Conservation (phyloP, 495 filamentous ascomycete species). For the Neurospora africana region DNA sequence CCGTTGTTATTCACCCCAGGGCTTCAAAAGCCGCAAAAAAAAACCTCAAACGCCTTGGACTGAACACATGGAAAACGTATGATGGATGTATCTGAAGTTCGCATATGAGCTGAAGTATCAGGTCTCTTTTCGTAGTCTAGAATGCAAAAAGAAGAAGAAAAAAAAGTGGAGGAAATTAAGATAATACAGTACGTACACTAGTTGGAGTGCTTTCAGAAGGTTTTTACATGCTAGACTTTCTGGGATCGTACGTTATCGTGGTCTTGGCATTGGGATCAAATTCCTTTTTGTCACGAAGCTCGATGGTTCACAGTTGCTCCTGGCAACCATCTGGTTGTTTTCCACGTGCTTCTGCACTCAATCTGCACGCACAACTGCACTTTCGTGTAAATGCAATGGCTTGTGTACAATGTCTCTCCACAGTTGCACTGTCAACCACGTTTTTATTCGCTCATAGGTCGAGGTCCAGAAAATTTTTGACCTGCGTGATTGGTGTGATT, state of each 20-base stretch:
- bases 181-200: too few species aligned
- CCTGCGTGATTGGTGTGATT: neutral
- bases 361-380: neutral
- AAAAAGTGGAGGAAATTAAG: neutral
- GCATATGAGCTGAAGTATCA: neutral
- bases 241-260: neutral
- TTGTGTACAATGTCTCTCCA: conserved; percentile 3
- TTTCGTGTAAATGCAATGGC: conserved; percentile 3
- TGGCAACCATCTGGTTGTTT: neutral
- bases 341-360: neutral
- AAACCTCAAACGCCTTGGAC: neutral
- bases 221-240: neutral
- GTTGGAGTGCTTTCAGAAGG: neutral
- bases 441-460: conserved; percentile 7
- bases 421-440: conserved; percentile 1
- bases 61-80: neutral
- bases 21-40: neutral
- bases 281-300: neutral
- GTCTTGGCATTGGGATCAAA: neutral
- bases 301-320: neutral
- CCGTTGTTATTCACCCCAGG: neutral
- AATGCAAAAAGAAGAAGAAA: neutral
- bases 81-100: neutral
- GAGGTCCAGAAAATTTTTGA: conserved; percentile 7
- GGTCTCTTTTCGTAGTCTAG: neutral